Conservation (phyloP, 345 rosid genomes). For the Firmiana major region DNA sequence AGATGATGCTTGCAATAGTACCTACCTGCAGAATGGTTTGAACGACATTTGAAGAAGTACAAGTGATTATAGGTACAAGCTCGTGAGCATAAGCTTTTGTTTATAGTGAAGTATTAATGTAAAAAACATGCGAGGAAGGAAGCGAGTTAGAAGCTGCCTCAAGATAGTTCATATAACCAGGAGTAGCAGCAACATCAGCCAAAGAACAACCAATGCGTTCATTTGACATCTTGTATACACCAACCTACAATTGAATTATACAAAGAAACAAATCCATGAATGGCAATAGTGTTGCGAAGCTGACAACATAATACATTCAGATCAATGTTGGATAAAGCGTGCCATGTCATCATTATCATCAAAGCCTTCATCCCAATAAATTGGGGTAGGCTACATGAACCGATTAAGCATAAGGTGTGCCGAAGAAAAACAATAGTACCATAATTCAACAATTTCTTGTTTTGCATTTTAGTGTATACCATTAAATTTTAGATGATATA, state of each 20-base stretch:
- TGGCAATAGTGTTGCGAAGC: neutral
- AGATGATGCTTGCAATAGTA: slow-evolving; percentile 8
- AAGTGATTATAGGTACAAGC: slow-evolving; percentile 94
- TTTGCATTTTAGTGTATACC: no score
- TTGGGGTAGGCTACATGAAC: no score
- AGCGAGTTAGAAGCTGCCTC: slow-evolving; percentile 55
- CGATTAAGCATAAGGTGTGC: no score
- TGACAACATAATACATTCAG: no score
- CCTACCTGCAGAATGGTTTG: slow-evolving; percentile 90
- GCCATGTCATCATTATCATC: no score
- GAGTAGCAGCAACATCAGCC: slow-evolving; percentile 93
- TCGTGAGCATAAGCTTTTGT: slow-evolving; percentile 96
- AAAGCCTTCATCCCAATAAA: no score
- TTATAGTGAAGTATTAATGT: slow-evolving; percentile 91
- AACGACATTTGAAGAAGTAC: slow-evolving; percentile 95
- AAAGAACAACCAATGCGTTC: slow-evolving; percentile 92
- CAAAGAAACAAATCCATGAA: slow-evolving; percentile 15
- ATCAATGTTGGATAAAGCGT: no score
- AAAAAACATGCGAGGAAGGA: slow-evolving; percentile 83
- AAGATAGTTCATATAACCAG: slow-evolving; percentile 78
- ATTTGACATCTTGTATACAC: slow-evolving; percentile 88
- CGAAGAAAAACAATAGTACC: no score
- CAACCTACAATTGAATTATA: slow-evolving; percentile 48
- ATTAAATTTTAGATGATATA: no score
- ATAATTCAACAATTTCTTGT: no score